Conservation (phyloP, 257 asterid genomes). For the Nicotiana paniculata region DNA sequence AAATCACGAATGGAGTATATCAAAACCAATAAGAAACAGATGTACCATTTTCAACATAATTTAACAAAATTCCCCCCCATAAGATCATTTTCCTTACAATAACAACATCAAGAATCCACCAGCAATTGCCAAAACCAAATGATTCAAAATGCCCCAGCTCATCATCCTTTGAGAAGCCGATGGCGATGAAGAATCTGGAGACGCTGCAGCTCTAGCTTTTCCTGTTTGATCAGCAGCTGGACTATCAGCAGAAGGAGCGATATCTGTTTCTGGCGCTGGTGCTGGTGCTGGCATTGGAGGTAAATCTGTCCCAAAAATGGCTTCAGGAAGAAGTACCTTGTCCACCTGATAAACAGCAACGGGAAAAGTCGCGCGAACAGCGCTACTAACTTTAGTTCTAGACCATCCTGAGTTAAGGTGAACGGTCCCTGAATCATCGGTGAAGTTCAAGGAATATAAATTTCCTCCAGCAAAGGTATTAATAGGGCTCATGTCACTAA, state of each 20-base stretch:
- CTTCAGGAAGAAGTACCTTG: slow-evolving; percentile 60
- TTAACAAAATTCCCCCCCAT: background rate
- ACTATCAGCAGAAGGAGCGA: slow-evolving; percentile 48
- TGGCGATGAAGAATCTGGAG: slow-evolving; percentile 36
- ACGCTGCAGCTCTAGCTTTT: slow-evolving; percentile 17
- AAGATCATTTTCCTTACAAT: background rate
- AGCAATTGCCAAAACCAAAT: slow-evolving; percentile 29
- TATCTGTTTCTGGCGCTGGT: slow-evolving; percentile 48
- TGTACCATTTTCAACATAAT: slow-evolving; percentile 1
- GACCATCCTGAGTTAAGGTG: slow-evolving; percentile 66
- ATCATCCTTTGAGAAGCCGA: slow-evolving; percentile 26
- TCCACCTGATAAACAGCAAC: slow-evolving; percentile 70
- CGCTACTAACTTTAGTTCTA: slow-evolving; percentile 55
- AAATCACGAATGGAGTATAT: background rate
- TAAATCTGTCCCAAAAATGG: slow-evolving; percentile 72
- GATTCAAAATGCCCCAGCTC: slow-evolving; percentile 20
- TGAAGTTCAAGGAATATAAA: slow-evolving; percentile 38
- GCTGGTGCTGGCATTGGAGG: slow-evolving; percentile 87
- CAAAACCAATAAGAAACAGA: background rate
- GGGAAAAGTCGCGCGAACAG: slow-evolving; percentile 65
- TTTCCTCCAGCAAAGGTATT: slow-evolving; percentile 58
- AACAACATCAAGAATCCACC: slow-evolving; percentile 19
- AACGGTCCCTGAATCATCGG: slow-evolving; percentile 56
- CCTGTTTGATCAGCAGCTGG: slow-evolving; percentile 32
- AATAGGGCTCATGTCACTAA: slow-evolving; percentile 59